Evolutionary conservation across 2,329 filamentous ascomycete genomes (phyloP).

Genomic region (Alternaria brassicicola): DNA sequence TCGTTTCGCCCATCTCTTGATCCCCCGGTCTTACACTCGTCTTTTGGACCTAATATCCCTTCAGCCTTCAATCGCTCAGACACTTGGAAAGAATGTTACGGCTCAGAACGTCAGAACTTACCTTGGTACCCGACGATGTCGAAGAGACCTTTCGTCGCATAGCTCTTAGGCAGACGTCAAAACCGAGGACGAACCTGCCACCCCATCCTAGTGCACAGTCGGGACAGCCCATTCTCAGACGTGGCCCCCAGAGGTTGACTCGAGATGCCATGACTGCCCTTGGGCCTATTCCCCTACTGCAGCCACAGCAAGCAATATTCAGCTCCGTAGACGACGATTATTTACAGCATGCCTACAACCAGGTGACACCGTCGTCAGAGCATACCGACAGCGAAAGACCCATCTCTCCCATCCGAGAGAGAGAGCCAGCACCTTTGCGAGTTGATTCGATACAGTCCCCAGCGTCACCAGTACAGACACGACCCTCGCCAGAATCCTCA

Average conservation of each 20-base stretch:
- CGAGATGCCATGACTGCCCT: slow-evolving; percentile 37
- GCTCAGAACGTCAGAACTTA: slow-evolving; percentile 45
- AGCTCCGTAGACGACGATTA: slow-evolving; percentile 25
- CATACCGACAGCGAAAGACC: slow-evolving; percentile 11
- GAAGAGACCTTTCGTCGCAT: slow-evolving; percentile 44
- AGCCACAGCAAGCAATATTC: slow-evolving; percentile 31
- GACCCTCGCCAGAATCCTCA: slow-evolving; percentile 1
- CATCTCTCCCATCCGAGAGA: neutral
- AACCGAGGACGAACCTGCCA: slow-evolving; percentile 4
- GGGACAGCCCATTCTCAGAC: slow-evolving; percentile 32
- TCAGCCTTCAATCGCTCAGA: slow-evolving; percentile 7
- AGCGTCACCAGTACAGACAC: slow-evolving; percentile 3
- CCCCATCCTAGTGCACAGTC: slow-evolving; percentile 9
- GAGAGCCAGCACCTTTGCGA: neutral
- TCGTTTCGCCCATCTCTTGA: too few species aligned
- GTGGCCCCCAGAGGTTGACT: slow-evolving; percentile 39
- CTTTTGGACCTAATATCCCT: slow-evolving; percentile 23
- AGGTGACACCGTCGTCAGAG: neutral
- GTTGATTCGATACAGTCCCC: neutral
- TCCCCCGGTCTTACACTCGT: neutral
- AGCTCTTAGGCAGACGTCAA: slow-evolving; percentile 29
- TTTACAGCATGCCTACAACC: slow-evolving; percentile 2
- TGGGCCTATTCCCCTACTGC: slow-evolving; percentile 34
- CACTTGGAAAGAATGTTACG: slow-evolving; percentile 40
- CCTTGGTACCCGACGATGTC: slow-evolving; percentile 45